Evolutionary conservation across 2,329 filamentous ascomycete species (phyloP).

Genomic region (Aspergillus thermomutatus): DNA sequence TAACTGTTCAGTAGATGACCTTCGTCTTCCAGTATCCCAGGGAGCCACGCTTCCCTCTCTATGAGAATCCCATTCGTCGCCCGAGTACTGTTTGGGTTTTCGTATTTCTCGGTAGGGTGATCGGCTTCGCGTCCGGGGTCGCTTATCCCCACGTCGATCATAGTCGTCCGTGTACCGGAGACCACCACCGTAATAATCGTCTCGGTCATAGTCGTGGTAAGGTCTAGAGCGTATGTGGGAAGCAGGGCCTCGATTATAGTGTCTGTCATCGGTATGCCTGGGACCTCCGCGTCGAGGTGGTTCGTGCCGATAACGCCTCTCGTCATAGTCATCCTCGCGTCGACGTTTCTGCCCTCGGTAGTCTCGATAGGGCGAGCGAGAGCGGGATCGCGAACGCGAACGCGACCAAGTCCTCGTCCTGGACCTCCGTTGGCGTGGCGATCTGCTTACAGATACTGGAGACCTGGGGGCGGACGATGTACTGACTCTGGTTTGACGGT

Average conservation of each 20-base stretch:
- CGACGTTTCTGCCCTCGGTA: conserved; percentile 42
- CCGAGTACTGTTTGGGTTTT: conserved; percentile 36
- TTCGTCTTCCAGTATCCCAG: conserved; percentile 44
- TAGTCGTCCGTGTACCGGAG: conserved; percentile 52
- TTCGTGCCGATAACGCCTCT: conserved; percentile 30
- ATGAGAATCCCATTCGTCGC: conserved; percentile 31
- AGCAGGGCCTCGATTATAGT: conserved; percentile 36
- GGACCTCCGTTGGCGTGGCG: conserved; percentile 61
- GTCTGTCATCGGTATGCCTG: conserved; percentile 37
- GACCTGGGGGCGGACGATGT: conserved; percentile 46
- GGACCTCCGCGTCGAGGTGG: conserved; percentile 27
- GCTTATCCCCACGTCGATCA: conserved; percentile 50
- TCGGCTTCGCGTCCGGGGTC: conserved; percentile 54
- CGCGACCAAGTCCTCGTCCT: conserved; percentile 29
- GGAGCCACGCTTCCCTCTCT: conserved; percentile 24
- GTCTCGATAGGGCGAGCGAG: conserved; percentile 42
- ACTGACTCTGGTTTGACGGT: conserved; percentile 83
- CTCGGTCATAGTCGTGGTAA: conserved; percentile 53
- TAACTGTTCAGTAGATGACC: conserved; percentile 55
- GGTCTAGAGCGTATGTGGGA: conserved; percentile 35
- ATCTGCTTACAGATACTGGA: conserved; percentile 47
- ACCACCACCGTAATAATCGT: conserved; percentile 37
- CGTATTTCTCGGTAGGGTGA: conserved; percentile 43
- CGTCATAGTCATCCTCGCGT: conserved; percentile 38
- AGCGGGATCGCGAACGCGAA: conserved; percentile 35